Conservation (phyloP, 108 stramenopile species). For the Nannochloropsis oceanica region DNA sequence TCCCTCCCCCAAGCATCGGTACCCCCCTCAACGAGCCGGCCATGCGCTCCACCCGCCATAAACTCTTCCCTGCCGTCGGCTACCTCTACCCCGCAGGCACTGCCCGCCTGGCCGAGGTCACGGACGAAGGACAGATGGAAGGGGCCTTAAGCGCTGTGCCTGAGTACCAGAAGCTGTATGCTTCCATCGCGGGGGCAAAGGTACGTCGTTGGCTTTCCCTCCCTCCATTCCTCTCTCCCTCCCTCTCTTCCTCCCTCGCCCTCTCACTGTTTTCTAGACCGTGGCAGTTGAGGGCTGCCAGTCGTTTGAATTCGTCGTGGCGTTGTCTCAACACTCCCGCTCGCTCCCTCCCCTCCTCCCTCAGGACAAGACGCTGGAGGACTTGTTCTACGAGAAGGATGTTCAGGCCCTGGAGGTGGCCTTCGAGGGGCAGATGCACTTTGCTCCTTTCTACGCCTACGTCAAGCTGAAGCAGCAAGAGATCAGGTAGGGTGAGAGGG, state of each 20-base stretch:
- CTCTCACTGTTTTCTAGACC: background rate
- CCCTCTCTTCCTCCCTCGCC: background rate
- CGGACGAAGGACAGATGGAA: constrained; percentile 50
- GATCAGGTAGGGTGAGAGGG: background rate
- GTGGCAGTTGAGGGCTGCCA: background rate
- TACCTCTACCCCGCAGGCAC: constrained; percentile 91
- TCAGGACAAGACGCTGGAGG: constrained; percentile 72
- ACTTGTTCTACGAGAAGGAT: constrained; percentile 95
- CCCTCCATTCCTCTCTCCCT: background rate
- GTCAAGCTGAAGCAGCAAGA: constrained; percentile 98
- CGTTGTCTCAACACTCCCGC: background rate
- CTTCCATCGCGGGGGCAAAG: background rate
- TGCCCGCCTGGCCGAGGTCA: constrained; percentile 66
- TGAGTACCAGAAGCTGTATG: background rate
- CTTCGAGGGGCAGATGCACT: constrained; percentile 98
- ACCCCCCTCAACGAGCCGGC: constrained; percentile 45
- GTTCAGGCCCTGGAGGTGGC: constrained; percentile 85
- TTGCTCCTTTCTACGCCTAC: constrained; percentile 90
- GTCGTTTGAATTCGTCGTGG: background rate
- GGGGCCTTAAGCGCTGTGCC: constrained; percentile 49
- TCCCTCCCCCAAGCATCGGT: background rate
- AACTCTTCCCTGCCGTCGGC: constrained; percentile 88
- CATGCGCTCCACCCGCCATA: constrained; percentile 81
- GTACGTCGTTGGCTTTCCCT: background rate
- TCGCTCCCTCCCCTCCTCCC: background rate